Conservation (phyloP, 768 basidiomycete species). For the Russula brevipes region DNA sequence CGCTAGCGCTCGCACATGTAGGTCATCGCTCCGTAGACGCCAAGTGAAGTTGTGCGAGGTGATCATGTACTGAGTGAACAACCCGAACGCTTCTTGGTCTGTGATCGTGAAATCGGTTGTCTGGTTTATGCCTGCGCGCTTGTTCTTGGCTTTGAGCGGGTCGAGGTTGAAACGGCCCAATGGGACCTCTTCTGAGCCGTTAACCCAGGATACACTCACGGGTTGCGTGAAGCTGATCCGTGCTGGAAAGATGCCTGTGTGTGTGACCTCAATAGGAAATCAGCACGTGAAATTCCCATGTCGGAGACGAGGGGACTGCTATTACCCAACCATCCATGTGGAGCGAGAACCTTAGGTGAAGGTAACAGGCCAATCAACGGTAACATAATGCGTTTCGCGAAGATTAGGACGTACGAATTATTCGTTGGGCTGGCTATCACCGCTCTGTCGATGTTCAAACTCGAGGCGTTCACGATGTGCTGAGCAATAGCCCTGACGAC, state of each 20-base stretch:
- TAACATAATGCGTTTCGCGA: background rate
- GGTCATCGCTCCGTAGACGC: constrained; percentile 50
- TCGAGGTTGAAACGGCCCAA: constrained; percentile 53
- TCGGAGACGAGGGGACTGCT: background rate
- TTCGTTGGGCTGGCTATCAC: constrained; percentile 52
- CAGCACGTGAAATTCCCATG: background rate
- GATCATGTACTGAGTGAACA: constrained; percentile 59
- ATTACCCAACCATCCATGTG: constrained; percentile 52
- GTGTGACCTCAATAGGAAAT: constrained; percentile 43
- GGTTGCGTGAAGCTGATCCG: constrained; percentile 56
- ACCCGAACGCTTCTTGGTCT: constrained; percentile 53
- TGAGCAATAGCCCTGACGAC: constrained; percentile 63
- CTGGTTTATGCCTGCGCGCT: constrained; percentile 59
- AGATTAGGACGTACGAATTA: constrained; percentile 41
- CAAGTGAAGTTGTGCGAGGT: constrained; percentile 65
- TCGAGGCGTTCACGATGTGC: constrained; percentile 52
- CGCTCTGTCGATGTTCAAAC: constrained; percentile 49
- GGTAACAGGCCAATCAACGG: background rate
- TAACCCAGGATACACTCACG: constrained; percentile 55
- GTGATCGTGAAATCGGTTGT: constrained; percentile 52
- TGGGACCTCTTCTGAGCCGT: constrained; percentile 40
- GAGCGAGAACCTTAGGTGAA: constrained; percentile 45
- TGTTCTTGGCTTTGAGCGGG: constrained; percentile 44
- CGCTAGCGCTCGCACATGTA: constrained; percentile 59
- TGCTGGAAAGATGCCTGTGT: constrained; percentile 62